Evolutionary conservation across 352 stramenopile genomes (phyloP).

Genomic region (Phytophthora europaea): DNA sequence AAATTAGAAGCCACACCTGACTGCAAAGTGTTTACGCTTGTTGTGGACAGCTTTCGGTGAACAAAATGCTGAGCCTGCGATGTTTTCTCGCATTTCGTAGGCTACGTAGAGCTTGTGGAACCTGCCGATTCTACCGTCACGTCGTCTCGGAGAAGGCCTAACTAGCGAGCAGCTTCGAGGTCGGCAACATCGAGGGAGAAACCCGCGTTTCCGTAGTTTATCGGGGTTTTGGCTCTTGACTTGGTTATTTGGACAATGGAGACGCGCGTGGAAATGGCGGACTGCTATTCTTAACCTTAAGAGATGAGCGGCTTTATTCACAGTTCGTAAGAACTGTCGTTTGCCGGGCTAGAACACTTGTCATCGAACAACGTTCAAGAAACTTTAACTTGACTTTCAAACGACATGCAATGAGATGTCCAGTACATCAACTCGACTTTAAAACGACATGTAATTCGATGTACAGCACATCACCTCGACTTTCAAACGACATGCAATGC

Average conservation of each 20-base stretch:
- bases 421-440: too few relatives aligned
- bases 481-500: too few relatives aligned
- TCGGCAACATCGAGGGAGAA: background rate
- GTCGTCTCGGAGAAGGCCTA: background rate
- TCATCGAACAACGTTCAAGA: too few relatives aligned
- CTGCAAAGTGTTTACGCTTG: constrained; percentile 2
- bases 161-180: background rate
- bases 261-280: too few relatives aligned
- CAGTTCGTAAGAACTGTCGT: too few relatives aligned
- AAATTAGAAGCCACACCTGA: constrained; percentile 7
- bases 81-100: background rate
- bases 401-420: too few relatives aligned
- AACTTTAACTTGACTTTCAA: too few relatives aligned
- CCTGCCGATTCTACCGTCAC: background rate
- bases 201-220: background rate
- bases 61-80: background rate
- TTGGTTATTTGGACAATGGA: background rate
- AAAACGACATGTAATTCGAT: too few relatives aligned
- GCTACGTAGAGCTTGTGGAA: background rate
- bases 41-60: background rate
- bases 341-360: too few relatives aligned
- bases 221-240: background rate
- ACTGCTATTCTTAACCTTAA: too few relatives aligned
- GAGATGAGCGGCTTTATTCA: too few relatives aligned
- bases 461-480: too few relatives aligned